Conservation (phyloP, 2,329 filamentous ascomycete genomes). For the Ciborinia camelliae region DNA sequence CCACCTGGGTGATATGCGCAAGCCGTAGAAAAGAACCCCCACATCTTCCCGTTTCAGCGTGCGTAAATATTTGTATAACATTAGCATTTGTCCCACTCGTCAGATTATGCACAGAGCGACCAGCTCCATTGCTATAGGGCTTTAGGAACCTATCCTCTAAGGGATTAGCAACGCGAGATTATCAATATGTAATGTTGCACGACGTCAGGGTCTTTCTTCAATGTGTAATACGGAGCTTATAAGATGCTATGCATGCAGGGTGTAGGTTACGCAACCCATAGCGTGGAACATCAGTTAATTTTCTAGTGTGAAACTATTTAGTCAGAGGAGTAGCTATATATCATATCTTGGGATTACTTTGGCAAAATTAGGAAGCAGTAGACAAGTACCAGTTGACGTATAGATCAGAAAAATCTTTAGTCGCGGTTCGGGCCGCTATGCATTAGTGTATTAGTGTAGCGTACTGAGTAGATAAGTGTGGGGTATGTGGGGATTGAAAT, state of each 20-base stretch:
- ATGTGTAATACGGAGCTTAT: neutral
- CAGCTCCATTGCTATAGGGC: too few relatives aligned
- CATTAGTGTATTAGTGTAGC: neutral
- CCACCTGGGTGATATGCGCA: neutral
- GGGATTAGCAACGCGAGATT: neutral
- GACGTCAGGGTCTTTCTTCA: neutral
- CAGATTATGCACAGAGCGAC: neutral
- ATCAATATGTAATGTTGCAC: neutral
- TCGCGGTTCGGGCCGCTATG: neutral
- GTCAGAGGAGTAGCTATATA: too few relatives aligned
- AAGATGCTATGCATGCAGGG: neutral
- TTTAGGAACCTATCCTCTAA: neutral
- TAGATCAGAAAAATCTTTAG: neutral
- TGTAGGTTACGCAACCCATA: too few relatives aligned
- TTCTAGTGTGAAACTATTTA: too few relatives aligned
- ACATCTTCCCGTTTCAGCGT: neutral
- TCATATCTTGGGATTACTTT: too few relatives aligned
- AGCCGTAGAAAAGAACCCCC: neutral
- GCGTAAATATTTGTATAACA: neutral
- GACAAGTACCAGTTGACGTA: too few relatives aligned
- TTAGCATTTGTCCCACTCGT: neutral
- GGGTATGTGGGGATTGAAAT: neutral
- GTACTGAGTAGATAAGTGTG: neutral
- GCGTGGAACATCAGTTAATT: accelerated
- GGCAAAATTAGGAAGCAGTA: too few relatives aligned